Conservation (phyloP, 805 yeast genomes). For the Cyberlindnera lachancei region DNA sequence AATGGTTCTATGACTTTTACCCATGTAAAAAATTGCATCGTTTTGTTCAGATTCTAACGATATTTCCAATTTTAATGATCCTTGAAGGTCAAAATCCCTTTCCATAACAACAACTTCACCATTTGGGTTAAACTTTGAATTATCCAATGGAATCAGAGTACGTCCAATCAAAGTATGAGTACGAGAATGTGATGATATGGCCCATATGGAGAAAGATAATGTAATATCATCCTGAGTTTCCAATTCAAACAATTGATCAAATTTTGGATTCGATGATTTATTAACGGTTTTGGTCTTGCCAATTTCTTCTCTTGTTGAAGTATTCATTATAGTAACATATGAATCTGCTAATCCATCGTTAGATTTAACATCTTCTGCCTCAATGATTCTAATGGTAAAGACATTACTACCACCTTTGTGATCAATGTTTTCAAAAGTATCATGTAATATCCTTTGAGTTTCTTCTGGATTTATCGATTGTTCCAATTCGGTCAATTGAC, state of each 20-base stretch:
- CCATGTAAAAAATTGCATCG: conserved; percentile 77
- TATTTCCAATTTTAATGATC: conserved; percentile 56
- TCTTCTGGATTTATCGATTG: conserved; percentile 50
- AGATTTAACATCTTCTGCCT: conserved; percentile 53
- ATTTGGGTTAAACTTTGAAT: conserved; percentile 54
- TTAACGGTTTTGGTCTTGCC: conserved; percentile 64
- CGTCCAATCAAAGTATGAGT: conserved; percentile 63
- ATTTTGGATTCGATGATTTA: conserved; percentile 61
- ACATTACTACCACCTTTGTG: conserved; percentile 35
- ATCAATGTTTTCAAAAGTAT: conserved; percentile 3
- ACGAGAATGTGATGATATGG: conserved; percentile 37
- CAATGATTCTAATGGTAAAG: conserved; percentile 54
- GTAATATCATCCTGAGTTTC: conserved; percentile 32
- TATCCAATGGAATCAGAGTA: conserved; percentile 51
- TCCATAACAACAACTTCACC: conserved; percentile 57
- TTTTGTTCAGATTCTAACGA: conserved; percentile 73
- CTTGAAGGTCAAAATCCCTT: conserved; percentile 56
- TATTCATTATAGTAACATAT: conserved; percentile 56
- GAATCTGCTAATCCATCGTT: conserved; percentile 44
- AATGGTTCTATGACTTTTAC: conserved; percentile 63
- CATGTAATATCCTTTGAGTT: conserved; percentile 27
- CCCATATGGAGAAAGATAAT: conserved; percentile 61
- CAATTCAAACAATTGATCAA: conserved; percentile 82
- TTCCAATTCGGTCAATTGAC: conserved; percentile 45
- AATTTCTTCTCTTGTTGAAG: conserved; percentile 42